Evolutionary conservation across 495 filamentous ascomycete species (phyloP).

Genomic region (Neurospora sp.): DNA sequence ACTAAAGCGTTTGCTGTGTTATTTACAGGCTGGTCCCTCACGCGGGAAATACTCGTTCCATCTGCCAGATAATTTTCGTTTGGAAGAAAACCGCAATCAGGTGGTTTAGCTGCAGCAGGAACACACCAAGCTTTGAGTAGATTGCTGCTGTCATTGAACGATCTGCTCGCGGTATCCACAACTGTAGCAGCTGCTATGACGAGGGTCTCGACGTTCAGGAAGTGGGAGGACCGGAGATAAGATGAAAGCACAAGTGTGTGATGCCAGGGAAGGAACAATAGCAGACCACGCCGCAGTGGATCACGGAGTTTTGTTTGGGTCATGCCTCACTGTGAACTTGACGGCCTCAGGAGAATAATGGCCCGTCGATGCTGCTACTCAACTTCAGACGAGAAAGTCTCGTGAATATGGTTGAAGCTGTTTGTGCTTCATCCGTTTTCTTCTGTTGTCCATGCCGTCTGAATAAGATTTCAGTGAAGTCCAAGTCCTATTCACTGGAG

Average conservation of each 20-base stretch:
- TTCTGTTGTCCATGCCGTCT: not conserved
- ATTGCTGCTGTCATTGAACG: not conserved
- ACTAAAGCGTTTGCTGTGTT: not conserved
- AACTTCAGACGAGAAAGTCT: not conserved
- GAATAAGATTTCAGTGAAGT: not conserved
- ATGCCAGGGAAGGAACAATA: not conserved
- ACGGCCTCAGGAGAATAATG: not conserved
- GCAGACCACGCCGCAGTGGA: too few relatives aligned
- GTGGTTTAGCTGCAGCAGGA: too few relatives aligned
- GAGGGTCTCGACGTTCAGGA: not conserved
- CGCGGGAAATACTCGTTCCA: not conserved
- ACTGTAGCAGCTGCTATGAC: not conserved
- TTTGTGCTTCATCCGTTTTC: not conserved
- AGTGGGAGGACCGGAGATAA: not conserved
- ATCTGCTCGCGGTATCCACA: not conserved
- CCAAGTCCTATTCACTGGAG: not conserved
- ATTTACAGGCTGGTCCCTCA: not conserved
- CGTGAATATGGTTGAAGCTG: not conserved
- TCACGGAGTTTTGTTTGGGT: not conserved
- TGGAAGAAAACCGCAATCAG: not conserved
- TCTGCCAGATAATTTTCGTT: not conserved
- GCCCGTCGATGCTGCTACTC: not conserved
- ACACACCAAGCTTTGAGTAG: not conserved
- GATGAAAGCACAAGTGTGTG: not conserved
- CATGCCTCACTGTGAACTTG: not conserved